phyloP scores from a whole-genome alignment of 176 grass and related monocot genomes.

The Oryza glaberrima region DNA sequence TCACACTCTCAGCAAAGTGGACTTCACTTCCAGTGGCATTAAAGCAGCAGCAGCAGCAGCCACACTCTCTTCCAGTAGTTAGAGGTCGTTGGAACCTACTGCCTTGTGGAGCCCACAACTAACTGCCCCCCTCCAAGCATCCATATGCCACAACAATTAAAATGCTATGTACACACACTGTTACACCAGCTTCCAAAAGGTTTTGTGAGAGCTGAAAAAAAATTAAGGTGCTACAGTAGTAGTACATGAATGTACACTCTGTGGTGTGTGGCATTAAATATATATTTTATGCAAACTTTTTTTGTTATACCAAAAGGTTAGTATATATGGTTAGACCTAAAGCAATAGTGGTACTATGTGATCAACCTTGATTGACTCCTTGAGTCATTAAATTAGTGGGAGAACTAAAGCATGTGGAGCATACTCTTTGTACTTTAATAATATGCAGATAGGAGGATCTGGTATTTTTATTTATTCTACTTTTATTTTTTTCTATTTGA shows the following conservation, averaged over 20 bases:
- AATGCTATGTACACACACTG: background rate
- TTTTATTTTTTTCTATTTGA: background rate
- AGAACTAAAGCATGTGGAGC: background rate
- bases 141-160: background rate
- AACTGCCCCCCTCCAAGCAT: slow-evolving; percentile 27
- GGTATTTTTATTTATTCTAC: background rate
- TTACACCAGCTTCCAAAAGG: background rate
- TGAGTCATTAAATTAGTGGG: background rate
- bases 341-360: background rate
- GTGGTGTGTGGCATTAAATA: background rate
- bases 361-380: background rate
- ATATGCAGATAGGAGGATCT: background rate
- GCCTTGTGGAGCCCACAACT: slow-evolving; percentile 12
- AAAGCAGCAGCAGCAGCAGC: slow-evolving; percentile 32
- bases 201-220: background rate
- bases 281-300: background rate
- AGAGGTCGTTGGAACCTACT: slow-evolving; percentile 49
- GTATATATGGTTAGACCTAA: background rate
- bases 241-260: background rate
- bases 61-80: slow-evolving; percentile 23
- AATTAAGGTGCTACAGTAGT: background rate
- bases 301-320: slow-evolving; percentile 30
- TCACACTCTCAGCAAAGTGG: slow-evolving; percentile 63
- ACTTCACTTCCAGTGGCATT: slow-evolving; percentile 54
- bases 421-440: background rate